Conservation (phyloP, 2,329 filamentous ascomycete genomes). For the Colletotrichum caudatum region DNA sequence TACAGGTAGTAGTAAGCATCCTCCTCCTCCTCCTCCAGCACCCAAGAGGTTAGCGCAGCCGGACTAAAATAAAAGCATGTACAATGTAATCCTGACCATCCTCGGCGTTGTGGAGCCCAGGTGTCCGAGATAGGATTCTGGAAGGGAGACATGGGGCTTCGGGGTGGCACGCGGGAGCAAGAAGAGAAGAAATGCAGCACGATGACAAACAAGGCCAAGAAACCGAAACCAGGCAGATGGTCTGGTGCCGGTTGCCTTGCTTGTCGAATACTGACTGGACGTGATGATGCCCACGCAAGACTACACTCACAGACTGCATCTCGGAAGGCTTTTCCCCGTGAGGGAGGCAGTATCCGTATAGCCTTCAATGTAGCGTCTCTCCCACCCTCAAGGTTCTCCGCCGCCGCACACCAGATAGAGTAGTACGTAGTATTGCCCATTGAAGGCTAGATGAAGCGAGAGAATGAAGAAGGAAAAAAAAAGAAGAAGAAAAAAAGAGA, state of each 20-base stretch:
- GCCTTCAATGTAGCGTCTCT: neutral
- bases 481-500: neutral
- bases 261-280: neutral
- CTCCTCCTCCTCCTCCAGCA: too few species aligned
- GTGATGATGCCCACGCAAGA: neutral
- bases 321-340: neutral
- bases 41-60: too few species aligned
- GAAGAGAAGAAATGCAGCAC: neutral
- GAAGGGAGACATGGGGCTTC: neutral
- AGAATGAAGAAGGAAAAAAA: neutral
- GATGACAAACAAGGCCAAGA: neutral
- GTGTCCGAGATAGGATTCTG: constrained; percentile 40
- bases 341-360: neutral
- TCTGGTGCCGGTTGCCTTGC: constrained; percentile 3
- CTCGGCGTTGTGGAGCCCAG: constrained; percentile 43
- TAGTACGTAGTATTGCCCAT: constrained; percentile 21
- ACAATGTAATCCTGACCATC: constrained; percentile 7
- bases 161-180: neutral
- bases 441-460: neutral
- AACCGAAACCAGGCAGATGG: neutral
- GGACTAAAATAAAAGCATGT: neutral
- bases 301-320: neutral
- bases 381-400: constrained; percentile 9
- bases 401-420: constrained; percentile 18
- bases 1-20: neutral